These are phyloP conservation scores for Helianthus annuus DNA, from an alignment of 129 eudicot genomes.

Conservation along the genomic window HanXRQr2.0-SUNRISE NC_035440.2:142270939-142271438, in stretches of 20 bases:
- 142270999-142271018: conserved; percentile 22
- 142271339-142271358: conserved; percentile 44
- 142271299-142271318: conserved; percentile 47
- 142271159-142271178: conserved; percentile 84
- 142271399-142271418: background rate
- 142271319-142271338: conserved; percentile 51
- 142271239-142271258: conserved; percentile 86
- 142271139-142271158: conserved; percentile 88
- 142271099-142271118: conserved; percentile 7
- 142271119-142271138: conserved; percentile 59
- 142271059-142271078: conserved; percentile 43
- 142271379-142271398: conserved; percentile 32
- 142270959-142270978: conserved; percentile 26
- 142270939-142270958: conserved; percentile 28
- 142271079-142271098: conserved; percentile 22
- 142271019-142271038: conserved; percentile 55
- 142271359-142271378: conserved; percentile 58
- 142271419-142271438: background rate
- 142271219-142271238: conserved; percentile 81
- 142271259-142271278: conserved; percentile 77
- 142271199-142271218: conserved; percentile 82
- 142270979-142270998: conserved; percentile 9
- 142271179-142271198: conserved; percentile 87
- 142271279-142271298: conserved; percentile 66
- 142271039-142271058: conserved; percentile 63